Conservation (phyloP, 2,329 filamentous ascomycete species). For the Fusarium globosum region DNA sequence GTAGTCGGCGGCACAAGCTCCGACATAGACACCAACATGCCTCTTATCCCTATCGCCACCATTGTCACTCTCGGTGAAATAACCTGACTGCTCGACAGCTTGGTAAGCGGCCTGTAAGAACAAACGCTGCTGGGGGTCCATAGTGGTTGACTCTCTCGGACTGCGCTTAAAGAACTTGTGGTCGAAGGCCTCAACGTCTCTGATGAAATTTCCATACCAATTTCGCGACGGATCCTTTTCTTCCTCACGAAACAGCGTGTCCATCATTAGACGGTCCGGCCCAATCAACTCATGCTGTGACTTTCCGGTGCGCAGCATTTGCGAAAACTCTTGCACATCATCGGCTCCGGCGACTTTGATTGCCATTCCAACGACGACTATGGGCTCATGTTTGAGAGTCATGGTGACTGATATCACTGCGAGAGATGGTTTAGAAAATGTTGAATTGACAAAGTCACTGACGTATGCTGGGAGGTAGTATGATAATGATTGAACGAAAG, state of each 20-base stretch:
- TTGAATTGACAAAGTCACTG: background rate
- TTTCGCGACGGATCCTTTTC: background rate
- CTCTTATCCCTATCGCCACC: background rate
- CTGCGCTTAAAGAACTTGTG: slow-evolving; percentile 22
- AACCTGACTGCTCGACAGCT: background rate
- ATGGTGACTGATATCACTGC: too few species aligned
- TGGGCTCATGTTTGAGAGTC: background rate
- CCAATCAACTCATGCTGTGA: background rate
- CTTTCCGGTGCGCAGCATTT: background rate
- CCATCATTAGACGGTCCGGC: background rate
- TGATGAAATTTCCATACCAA: background rate
- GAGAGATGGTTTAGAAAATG: background rate
- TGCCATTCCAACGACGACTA: background rate
- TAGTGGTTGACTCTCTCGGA: background rate
- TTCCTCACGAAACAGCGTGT: background rate
- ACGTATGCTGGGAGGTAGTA: too few species aligned
- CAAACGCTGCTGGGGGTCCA: background rate
- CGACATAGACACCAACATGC: background rate
- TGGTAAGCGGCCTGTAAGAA: background rate
- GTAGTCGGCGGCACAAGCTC: background rate
- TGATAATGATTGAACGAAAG: too few species aligned
- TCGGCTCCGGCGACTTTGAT: background rate
- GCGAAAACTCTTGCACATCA: background rate
- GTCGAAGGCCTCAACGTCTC: slow-evolving; percentile 47
- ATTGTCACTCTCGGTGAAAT: background rate